phyloP scores from a whole-genome alignment of 805 yeast species.

The Cyberlindnera euphorbiae region DNA sequence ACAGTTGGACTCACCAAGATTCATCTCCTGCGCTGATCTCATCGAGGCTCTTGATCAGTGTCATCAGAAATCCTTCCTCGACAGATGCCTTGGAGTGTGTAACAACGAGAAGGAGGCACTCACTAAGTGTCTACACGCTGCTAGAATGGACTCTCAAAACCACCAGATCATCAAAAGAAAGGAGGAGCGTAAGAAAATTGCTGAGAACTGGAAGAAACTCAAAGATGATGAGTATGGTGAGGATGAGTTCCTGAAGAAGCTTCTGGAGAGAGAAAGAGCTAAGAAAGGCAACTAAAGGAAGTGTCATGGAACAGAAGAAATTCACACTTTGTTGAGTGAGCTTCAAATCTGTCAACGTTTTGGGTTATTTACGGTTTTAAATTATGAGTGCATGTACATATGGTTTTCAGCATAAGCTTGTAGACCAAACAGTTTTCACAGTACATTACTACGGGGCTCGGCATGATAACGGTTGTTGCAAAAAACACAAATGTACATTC shows the following conservation, averaged over 20 bases:
- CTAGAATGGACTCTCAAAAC: conserved; percentile 60
- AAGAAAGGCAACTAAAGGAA: conserved; percentile 23
- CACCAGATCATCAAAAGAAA: conserved; percentile 47
- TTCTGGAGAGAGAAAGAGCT: conserved; percentile 50
- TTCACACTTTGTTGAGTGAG: no score
- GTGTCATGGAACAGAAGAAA: no score
- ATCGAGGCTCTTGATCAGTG: conserved; percentile 89
- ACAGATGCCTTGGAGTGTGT: conserved; percentile 77
- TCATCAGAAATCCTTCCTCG: conserved; percentile 63
- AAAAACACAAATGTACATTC: no score
- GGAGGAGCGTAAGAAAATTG: conserved; percentile 50
- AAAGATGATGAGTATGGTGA: conserved; percentile 82
- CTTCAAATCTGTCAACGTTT: no score
- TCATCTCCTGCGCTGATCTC: conserved; percentile 63
- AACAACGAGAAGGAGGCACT: conserved; percentile 79
- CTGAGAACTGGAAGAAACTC: conserved; percentile 51
- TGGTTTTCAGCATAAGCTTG: no score
- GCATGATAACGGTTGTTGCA: no score
- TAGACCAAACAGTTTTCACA: no score
- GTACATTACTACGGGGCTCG: no score
- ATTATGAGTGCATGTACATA: not conserved
- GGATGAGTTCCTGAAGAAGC: conserved; percentile 60
- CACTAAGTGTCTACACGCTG: conserved; percentile 71
- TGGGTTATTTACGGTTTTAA: not conserved
- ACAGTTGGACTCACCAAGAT: conserved; percentile 45